Evolutionary conservation across 163 green algal genomes (phyloP), one percentile per base, ranked within the genome.

Genomic region (Prototheca stagnorum): DNA sequence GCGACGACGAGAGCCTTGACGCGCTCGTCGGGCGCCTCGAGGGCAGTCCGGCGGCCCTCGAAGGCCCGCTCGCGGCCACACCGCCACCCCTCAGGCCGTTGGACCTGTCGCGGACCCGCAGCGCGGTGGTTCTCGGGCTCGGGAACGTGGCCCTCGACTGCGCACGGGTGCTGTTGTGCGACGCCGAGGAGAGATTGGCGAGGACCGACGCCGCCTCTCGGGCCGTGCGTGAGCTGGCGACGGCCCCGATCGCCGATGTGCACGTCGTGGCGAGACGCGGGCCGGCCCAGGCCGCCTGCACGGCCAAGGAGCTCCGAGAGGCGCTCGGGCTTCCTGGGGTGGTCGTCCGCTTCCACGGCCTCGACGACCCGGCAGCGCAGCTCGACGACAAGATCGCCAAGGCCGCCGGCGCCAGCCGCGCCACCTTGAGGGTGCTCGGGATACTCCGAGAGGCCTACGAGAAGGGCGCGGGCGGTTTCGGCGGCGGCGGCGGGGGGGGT

Each of bases 141-240:
- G 88, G 88, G 39, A 98, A 98, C 57, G 88, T 98, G 6, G 86
- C 88, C 2, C 48, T 93, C 47, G 88, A 98, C 68, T 92, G 81
- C 49, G 86, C 88, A 17, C 74, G 88, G 1, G 51, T 95, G 25
- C 72, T 98, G 64, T 67, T 97, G 46, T 56, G 65, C 34, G 59
- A 1, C 15, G 54, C 42, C 2, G 58, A 72, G 2, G 54, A 75
- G 28, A n/a, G n/a, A n/a, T 61, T 94, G 23, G 53, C 44, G 0
- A 33, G 26, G 36, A 95, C 89, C 0, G 89, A 98, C 65, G 78
- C 93, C 25, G 72, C 83, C 14, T 42, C 47, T 19, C 73, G 89
- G 54, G 83, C 79, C 7, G 48, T 92, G 46, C 4, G 45, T 26
- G 49, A 72, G 56, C 66, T 93, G 47, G 28, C 24, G 20, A 26